Evolutionary conservation across 257 asterid genomes (phyloP).

Genomic region (Jacaranda copaia): DNA sequence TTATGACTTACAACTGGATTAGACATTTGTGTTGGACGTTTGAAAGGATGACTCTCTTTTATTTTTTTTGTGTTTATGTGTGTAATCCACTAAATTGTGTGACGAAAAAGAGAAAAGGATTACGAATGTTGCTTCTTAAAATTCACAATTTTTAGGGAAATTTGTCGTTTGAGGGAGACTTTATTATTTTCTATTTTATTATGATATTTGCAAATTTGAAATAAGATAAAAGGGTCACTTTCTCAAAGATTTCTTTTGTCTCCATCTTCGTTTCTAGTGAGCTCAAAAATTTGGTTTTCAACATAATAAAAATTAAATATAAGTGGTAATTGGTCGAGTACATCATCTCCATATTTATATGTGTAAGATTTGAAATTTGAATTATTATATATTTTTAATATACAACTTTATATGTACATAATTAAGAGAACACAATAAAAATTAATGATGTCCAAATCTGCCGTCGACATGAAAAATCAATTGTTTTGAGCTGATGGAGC

Average conservation of each 20-base stretch:
- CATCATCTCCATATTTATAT: no score
- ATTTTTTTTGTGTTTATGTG: background rate
- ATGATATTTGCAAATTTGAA: constrained; percentile 23
- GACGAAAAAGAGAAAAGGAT: background rate
- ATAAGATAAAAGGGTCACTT: constrained; percentile 35
- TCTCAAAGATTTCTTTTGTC: constrained; percentile 39
- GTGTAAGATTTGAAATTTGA: no score
- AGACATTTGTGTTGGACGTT: no score
- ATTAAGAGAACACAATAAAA: no score
- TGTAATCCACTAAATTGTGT: background rate
- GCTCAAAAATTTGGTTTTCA: constrained; percentile 15
- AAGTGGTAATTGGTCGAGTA: no score
- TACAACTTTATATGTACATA: no score
- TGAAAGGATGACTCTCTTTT: background rate
- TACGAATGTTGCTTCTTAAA: background rate
- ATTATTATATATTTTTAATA: no score
- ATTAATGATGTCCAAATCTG: no score
- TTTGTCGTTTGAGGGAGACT: constrained; percentile 17
- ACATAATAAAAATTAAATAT: background rate
- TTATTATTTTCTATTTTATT: background rate
- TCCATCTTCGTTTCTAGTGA: constrained; percentile 6
- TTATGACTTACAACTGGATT: no score
- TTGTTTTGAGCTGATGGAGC: no score
- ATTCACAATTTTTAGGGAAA: constrained; percentile 2
- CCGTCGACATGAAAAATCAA: no score